Percentiles rank a stretch among this genome's conserved stretches.
Evolutionary conservation across 1,284 basidiomycete genomes (phyloP).

Genomic region (Sparassis latifolia): DNA sequence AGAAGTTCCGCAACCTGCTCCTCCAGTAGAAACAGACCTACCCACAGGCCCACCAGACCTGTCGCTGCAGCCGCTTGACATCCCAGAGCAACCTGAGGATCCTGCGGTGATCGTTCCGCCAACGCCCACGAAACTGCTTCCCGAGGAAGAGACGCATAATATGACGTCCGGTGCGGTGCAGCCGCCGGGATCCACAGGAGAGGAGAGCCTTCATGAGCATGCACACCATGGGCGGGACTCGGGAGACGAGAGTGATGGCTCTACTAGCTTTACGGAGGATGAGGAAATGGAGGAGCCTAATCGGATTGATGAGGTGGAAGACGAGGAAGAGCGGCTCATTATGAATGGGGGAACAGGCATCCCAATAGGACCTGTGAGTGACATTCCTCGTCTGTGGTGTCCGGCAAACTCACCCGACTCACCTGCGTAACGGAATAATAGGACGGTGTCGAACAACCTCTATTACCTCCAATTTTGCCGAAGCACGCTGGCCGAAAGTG

Average conservation of each 20-base stretch:
- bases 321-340: slow-evolving; percentile 77
- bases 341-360: slow-evolving; percentile 80
- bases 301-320: slow-evolving; percentile 45
- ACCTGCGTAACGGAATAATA: slow-evolving; percentile 23
- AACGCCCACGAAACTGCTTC: slow-evolving; percentile 41
- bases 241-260: slow-evolving; percentile 37
- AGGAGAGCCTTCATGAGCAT: slow-evolving; percentile 31
- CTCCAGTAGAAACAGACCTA: slow-evolving; percentile 12
- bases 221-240: slow-evolving; percentile 28
- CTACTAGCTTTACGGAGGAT: slow-evolving; percentile 37
- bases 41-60: slow-evolving; percentile 11
- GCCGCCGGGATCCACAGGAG: slow-evolving; percentile 61
- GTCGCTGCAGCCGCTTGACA: slow-evolving; percentile 20
- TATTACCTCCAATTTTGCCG: slow-evolving; percentile 75
- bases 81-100: slow-evolving; percentile 17
- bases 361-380: slow-evolving; percentile 63
- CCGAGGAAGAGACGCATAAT: slow-evolving; percentile 52
- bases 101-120: slow-evolving; percentile 45
- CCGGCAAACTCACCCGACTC: background rate
- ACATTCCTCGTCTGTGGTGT: background rate
- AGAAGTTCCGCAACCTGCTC: slow-evolving; percentile 13
- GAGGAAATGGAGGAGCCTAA: slow-evolving; percentile 44
- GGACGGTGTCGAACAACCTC: slow-evolving; percentile 84
- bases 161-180: slow-evolving; percentile 66
- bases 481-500: slow-evolving; percentile 85